Evolutionary conservation across 768 basidiomycete species (phyloP).

Genomic region (Hemileccinum rubropunctum): DNA sequence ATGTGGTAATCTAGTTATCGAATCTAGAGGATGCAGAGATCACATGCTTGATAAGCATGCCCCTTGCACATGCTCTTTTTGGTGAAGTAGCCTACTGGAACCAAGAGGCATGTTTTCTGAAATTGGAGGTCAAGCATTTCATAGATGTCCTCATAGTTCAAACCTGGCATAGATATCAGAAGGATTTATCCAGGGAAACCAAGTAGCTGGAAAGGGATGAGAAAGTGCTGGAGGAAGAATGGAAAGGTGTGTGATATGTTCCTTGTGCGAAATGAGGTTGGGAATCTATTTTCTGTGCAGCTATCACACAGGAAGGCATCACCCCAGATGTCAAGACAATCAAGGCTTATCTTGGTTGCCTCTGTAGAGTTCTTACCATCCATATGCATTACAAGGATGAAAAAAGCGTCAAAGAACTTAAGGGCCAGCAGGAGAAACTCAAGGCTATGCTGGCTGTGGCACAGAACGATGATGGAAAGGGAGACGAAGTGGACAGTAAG

Average conservation of each 20-base stretch:
- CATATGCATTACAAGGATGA: neutral
- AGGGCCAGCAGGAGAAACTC: neutral
- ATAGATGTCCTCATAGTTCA: neutral
- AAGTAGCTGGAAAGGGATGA: too few species aligned
- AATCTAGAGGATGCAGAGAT: neutral
- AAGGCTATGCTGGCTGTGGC: neutral
- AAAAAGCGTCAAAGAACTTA: neutral
- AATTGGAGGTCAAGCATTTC: neutral
- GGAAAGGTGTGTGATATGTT: neutral
- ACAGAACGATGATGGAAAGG: neutral
- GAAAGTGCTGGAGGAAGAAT: too few species aligned
- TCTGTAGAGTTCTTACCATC: neutral
- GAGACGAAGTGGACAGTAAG: too few species aligned
- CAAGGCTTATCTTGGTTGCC: neutral
- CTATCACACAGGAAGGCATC: neutral
- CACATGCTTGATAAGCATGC: neutral
- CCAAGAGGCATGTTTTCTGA: neutral
- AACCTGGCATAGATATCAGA: neutral
- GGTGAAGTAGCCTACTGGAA: neutral
- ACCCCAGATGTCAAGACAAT: neutral
- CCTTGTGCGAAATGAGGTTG: too few species aligned
- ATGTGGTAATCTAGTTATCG: neutral
- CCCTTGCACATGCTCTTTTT: neutral
- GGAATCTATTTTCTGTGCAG: neutral
- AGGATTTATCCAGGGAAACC: neutral